Evolutionary conservation across 2,329 filamentous ascomycete species (phyloP), one percentile per base, ranked within the genome.

Genomic region (Exophiala dermatitidis): DNA sequence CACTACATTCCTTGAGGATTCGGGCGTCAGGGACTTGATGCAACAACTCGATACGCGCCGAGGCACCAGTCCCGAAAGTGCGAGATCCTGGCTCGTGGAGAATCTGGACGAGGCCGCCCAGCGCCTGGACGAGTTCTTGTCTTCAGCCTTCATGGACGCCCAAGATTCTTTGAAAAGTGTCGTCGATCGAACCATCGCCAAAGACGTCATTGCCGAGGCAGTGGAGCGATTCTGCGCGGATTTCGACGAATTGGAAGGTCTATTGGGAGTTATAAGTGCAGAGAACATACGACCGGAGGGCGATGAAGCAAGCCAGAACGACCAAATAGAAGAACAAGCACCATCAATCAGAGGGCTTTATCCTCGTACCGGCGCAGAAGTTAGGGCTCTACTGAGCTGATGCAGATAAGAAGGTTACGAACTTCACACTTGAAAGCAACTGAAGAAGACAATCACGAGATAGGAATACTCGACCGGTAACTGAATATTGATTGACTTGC

Each of bases 121-220:
- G 63, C 79, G 78, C 38, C 76, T 98, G 4, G 93, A 98, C 65
- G 84, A 89, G 56, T 98, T 97, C 71, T 74, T 98, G 28, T 90
- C 93, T 0, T 94, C 89, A 1, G 93, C 91, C 2, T 77, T 95
- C 31, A 91, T 96, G 76, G 93, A 98, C 67, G 90, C 90, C 2
- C 83, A 88, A 62, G 86, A 93, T 47, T 88, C 89, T 56, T 70
- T 97, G 29, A 85, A 84, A 59, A 75, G 81, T 40, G 72, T 98
- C 1, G 83, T 86, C 57, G 86, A 88, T 63, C 80, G 86, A 1
- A 77, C 76, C 7, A 72, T 95, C 53, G 85, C 86, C 9, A 81
- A 88, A 45, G 77, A 83, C 44, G 80, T 95, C 46, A 93, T 88
- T 0, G 88, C 94, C 63, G 81, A 86, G 59, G 91, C 90, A 0